These are phyloP conservation scores for Volvox africanus DNA, from an alignment of 139 green algal species.

Conservation along the genomic window DNA sequence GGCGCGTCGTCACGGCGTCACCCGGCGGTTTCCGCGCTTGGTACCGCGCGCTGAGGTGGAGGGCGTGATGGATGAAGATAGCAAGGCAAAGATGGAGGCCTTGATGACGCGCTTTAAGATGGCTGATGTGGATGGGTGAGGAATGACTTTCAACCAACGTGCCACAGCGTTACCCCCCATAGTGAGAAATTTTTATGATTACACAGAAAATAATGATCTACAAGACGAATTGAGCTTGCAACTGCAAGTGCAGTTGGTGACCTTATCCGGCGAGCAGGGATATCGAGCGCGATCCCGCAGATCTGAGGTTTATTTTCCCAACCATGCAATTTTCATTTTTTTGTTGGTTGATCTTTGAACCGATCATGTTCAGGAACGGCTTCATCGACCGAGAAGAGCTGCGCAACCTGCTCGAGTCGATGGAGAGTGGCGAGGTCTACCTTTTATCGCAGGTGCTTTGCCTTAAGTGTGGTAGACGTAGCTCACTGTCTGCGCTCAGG, in stretches of 20 bases:
- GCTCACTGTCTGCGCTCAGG: too few relatives aligned
- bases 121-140: slow-evolving; percentile 46
- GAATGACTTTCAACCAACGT: neutral
- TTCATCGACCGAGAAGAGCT: slow-evolving; percentile 60
- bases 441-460: slow-evolving; percentile 19
- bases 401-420: slow-evolving; percentile 56
- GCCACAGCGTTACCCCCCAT: neutral
- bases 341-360: too few relatives aligned
- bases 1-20: neutral
- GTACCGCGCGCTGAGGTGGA: slow-evolving; percentile 15
- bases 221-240: neutral
- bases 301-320: too few relatives aligned
- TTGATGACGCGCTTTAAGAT: slow-evolving; percentile 37
- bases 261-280: neutral
- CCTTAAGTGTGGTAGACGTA: too few relatives aligned
- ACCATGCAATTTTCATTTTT: too few relatives aligned
- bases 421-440: slow-evolving; percentile 53
- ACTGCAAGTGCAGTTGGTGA: too few relatives aligned
- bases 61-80: slow-evolving; percentile 10
- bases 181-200: too few relatives aligned
- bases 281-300: too few relatives aligned
- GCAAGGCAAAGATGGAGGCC: slow-evolving; percentile 25
- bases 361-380: slow-evolving; percentile 54
- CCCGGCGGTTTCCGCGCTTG: neutral
- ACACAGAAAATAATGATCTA: neutral